phyloP scores from a whole-genome alignment of 2,329 filamentous ascomycete genomes.

The Xylogone sp. region DNA sequence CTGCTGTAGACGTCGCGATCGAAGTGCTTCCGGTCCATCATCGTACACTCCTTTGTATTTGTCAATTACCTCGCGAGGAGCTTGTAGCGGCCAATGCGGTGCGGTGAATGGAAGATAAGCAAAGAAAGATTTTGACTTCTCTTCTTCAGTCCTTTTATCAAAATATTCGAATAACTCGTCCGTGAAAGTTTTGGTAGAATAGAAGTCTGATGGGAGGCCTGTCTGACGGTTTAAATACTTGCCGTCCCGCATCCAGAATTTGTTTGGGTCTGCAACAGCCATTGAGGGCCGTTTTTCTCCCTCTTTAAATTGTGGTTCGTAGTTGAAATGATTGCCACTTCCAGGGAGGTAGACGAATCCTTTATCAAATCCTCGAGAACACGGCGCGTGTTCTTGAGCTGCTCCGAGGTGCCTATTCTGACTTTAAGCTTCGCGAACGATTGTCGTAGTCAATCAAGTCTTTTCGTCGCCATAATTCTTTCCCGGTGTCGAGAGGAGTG shows the following conservation, averaged over 20 bases:
- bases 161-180: conserved; percentile 11
- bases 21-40: conserved; percentile 53
- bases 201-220: conserved; percentile 21
- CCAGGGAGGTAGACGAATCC: conserved; percentile 51
- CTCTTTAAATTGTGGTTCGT: conserved; percentile 27
- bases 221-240: conserved; percentile 31
- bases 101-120: conserved; percentile 48
- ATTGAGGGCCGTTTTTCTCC: conserved; percentile 23
- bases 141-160: conserved; percentile 12
- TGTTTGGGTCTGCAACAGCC: conserved; percentile 16
- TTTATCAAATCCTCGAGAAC: conserved; percentile 49
- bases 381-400: too few species aligned
- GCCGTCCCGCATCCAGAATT: conserved; percentile 33
- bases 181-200: conserved; percentile 9
- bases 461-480: conserved; percentile 3
- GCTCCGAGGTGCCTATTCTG: too few species aligned
- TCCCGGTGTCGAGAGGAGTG: too few species aligned
- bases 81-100: conserved; percentile 50
- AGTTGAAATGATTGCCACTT: conserved; percentile 41
- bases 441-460: too few species aligned
- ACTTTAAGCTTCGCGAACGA: too few species aligned
- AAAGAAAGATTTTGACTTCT: conserved; percentile 37
- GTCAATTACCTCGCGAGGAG: conserved; percentile 26
- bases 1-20: conserved; percentile 47
- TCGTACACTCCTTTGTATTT: conserved; percentile 51